These are phyloP conservation scores for Cyberlindnera suaveolens DNA, from an alignment of 805 yeast genomes.

Conservation along the genomic window DNA sequence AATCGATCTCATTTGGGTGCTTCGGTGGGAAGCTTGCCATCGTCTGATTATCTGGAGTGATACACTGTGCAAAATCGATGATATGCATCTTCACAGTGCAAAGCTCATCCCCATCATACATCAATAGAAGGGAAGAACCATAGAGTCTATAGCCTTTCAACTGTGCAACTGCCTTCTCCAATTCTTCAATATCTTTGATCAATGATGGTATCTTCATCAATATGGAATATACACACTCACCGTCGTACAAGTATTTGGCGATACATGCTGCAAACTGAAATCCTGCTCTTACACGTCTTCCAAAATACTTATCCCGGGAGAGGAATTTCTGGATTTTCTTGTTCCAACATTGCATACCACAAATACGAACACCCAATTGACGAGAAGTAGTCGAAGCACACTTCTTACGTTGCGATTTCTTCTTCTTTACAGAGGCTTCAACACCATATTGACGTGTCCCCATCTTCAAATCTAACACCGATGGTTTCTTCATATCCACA, in stretches of 20 bases:
- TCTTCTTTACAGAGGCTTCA: conserved; percentile 73
- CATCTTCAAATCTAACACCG: conserved; percentile 94
- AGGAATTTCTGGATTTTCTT: conserved; percentile 38
- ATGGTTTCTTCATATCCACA: conserved; percentile 72
- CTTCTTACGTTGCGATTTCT: conserved; percentile 71
- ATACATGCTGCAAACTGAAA: conserved; percentile 70
- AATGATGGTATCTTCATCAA: conserved; percentile 61
- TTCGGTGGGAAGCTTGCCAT: conserved; percentile 62
- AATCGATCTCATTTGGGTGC: conserved; percentile 58
- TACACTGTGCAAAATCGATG: conserved; percentile 94
- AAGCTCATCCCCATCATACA: conserved; percentile 64
- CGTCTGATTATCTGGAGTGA: conserved; percentile 52
- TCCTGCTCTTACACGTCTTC: conserved; percentile 69
- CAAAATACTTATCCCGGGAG: conserved; percentile 86
- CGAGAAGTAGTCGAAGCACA: conserved; percentile 79
- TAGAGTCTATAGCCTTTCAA: conserved; percentile 79
- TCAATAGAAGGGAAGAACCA: conserved; percentile 82
- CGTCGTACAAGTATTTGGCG: conserved; percentile 77
- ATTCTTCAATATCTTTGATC: conserved; percentile 50
- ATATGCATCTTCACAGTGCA: conserved; percentile 48
- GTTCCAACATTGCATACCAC: conserved; percentile 92
- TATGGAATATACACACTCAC: conserved; percentile 50
- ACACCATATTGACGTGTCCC: conserved; percentile 98
- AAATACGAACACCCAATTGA: conserved; percentile 80
- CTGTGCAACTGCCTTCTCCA: conserved; percentile 46